Base-by-base conservation (phyloP, 495 filamentous ascomycete species). In the Pseudoneurospora amorphoporcata region DNA sequence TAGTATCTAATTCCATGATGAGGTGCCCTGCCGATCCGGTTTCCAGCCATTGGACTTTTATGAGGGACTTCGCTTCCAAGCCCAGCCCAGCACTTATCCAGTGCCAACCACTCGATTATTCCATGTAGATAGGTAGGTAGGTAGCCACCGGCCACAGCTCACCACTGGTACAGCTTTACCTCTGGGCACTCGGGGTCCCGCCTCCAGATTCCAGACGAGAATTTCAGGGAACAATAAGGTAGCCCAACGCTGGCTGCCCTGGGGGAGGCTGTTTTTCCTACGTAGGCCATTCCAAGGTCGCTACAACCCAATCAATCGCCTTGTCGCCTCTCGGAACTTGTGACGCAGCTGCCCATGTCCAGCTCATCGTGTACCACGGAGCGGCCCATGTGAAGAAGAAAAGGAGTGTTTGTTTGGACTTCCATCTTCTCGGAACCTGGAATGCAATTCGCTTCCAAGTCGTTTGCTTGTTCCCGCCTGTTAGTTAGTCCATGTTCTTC, bases 301-400 rank as follows among this genome's bases (percentile, higher is more conserved):
- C 10, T 37, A 19, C 16, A 17, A 71, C 68, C 73, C 70, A 74
- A 74, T 72, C 70, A 74, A 74, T 72, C 65, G 42, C 73, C 65
- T 35, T 68, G 69, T 39, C 68, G 69, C 73, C 58, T 68, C 65
- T 65, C 68, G 29, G 70, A 35, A 47, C 43, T 29, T 32, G 37
- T 45, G 37, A 72, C 39, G 65, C 68, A 39, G n/a, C 32, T 71
- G 61, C 53, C 70, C 70, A 37, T 74, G 39, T 72, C 70, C 73
- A 72, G 43, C 39, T 65, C 70, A 74, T 32, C 53, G 23, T 61
- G 53, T 61, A 61, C 23, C 53, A 58, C 47, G 43, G 7, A 45
- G 42, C n/a, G 3, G 42, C 42, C 17, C 9, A 58, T 23, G 23
- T 29, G 23, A 32, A 16, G 2, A 23, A 29, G 47, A 58, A 58